Evolutionary conservation across 2,329 filamentous ascomycete species (phyloP).

Genomic region (Fusarium fracticaudum): DNA sequence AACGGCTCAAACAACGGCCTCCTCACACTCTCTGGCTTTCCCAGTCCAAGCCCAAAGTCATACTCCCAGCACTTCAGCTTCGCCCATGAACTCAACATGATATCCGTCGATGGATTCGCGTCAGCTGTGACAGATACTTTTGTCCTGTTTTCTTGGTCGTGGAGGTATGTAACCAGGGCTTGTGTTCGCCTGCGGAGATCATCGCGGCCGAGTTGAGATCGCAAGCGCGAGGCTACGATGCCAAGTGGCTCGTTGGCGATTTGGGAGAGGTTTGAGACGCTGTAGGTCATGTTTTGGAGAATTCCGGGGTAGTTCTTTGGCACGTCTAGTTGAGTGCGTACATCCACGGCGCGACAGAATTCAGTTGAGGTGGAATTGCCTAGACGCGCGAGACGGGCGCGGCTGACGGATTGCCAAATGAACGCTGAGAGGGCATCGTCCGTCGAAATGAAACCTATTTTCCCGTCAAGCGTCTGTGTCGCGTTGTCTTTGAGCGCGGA

Average conservation of each 20-base stretch:
- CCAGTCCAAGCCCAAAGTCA: slow-evolving; percentile 59
- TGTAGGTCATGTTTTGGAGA: slow-evolving; percentile 57
- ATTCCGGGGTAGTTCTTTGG: slow-evolving; percentile 58
- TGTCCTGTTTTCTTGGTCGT: slow-evolving; percentile 48
- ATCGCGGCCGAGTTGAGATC: slow-evolving; percentile 49
- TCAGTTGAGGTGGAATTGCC: slow-evolving; percentile 34
- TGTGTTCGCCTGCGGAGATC: slow-evolving; percentile 50
- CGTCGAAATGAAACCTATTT: slow-evolving; percentile 56
- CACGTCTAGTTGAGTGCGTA: slow-evolving; percentile 54
- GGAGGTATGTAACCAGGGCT: slow-evolving; percentile 53
- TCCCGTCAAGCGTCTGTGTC: slow-evolving; percentile 19
- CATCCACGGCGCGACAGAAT: slow-evolving; percentile 60
- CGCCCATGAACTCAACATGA: slow-evolving; percentile 66
- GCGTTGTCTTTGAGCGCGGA: slow-evolving; percentile 53
- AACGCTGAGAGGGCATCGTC: slow-evolving; percentile 64
- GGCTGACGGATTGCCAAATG: slow-evolving; percentile 58
- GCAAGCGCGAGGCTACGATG: slow-evolving; percentile 50
- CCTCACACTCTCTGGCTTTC: slow-evolving; percentile 57
- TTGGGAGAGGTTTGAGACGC: slow-evolving; percentile 43
- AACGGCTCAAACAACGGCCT: slow-evolving; percentile 57
- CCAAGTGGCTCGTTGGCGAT: slow-evolving; percentile 48
- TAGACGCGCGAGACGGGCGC: slow-evolving; percentile 52
- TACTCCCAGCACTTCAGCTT: slow-evolving; percentile 56
- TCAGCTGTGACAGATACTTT: slow-evolving; percentile 47
- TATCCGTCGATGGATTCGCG: slow-evolving; percentile 52